These are phyloP conservation scores for Madurella mycetomatis DNA, from an alignment of 2,329 filamentous ascomycete species.

Conservation along the genomic window DNA sequence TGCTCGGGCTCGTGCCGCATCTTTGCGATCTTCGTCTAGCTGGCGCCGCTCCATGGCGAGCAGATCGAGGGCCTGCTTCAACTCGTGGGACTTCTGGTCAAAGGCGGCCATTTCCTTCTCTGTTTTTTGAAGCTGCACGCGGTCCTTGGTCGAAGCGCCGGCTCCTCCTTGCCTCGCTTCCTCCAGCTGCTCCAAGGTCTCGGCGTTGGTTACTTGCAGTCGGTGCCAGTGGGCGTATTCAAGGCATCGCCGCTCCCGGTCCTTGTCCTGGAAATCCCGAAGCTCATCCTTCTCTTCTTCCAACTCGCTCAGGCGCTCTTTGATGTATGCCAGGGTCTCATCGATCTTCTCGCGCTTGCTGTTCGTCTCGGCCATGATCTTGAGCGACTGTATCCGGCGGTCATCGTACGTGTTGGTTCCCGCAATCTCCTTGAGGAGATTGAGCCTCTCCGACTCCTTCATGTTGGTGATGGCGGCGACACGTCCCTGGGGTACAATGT, in stretches of 20 bases:
- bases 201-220: slow-evolving; percentile 75
- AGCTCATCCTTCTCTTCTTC: slow-evolving; percentile 98
- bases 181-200: slow-evolving; percentile 77
- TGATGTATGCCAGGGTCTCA: slow-evolving; percentile 85
- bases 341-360: slow-evolving; percentile 95
- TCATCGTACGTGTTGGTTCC: slow-evolving; percentile 97
- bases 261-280: slow-evolving; percentile 89
- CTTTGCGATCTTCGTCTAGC: slow-evolving; percentile 83
- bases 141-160: slow-evolving; percentile 77
- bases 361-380: slow-evolving; percentile 95
- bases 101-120: slow-evolving; percentile 75
- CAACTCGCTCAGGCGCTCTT: slow-evolving; percentile 79
- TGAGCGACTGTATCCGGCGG: slow-evolving; percentile 82
- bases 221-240: slow-evolving; percentile 93
- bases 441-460: slow-evolving; percentile 90
- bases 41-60: slow-evolving; percentile 80
- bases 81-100: slow-evolving; percentile 71
- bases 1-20: slow-evolving; percentile 72
- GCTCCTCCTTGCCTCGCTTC: slow-evolving; percentile 75
- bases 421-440: slow-evolving; percentile 93
- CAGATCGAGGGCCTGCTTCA: slow-evolving; percentile 79
- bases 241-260: slow-evolving; percentile 83
- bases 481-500: slow-evolving; percentile 96
- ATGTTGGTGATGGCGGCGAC: slow-evolving; percentile 97
- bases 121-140: slow-evolving; percentile 68